A percentile compares a stretch with the other conserved stretches of the same genome.
These are phyloP conservation scores for Sarcomyxa edulis DNA, from an alignment of 768 basidiomycete genomes.

Conservation along the genomic window DNA sequence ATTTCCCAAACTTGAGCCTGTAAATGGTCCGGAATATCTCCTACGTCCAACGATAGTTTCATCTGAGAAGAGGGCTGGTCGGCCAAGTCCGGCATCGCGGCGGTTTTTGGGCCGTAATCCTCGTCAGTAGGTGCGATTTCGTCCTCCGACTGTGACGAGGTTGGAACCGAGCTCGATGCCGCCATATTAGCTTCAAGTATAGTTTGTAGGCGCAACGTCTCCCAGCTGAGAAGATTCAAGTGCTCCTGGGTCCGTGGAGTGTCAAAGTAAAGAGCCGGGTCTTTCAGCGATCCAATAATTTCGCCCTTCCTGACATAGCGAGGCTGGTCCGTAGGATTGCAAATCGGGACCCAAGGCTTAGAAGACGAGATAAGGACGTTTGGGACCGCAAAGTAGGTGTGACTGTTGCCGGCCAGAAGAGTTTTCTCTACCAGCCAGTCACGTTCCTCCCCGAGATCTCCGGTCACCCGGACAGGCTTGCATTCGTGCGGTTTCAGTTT, in stretches of 20 bases:
- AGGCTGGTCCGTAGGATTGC: constrained; percentile 9
- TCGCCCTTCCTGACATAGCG: constrained; percentile 9
- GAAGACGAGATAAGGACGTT: constrained; percentile 9
- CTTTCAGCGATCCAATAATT: constrained; percentile 6
- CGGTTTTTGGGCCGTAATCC: constrained; percentile 15
- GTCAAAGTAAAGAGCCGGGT: constrained; percentile 7
- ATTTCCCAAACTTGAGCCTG: constrained; percentile 12
- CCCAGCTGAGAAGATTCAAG: too few species aligned
- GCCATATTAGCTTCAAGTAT: too few species aligned
- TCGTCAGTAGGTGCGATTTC: constrained; percentile 11
- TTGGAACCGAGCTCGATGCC: constrained; percentile 1
- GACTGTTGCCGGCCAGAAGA: constrained; percentile 8
- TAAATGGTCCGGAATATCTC: constrained; percentile 11
- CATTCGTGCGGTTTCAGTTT: too few species aligned
- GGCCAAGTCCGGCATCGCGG: constrained; percentile 15
- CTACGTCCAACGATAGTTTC: constrained; percentile 10
- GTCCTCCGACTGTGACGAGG: not conserved
- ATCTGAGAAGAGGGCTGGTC: constrained; percentile 6
- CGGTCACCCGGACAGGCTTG: not conserved
- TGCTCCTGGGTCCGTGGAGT: constrained; percentile 2
- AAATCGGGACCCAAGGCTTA: constrained; percentile 10
- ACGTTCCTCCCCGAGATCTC: not conserved
- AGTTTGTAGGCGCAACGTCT: not conserved
- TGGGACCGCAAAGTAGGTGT: constrained; percentile 10
- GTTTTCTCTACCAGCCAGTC: constrained; percentile 15